Base-by-base conservation (phyloP, 1,284 basidiomycete species). In the Termitomyces sp. region DNA sequence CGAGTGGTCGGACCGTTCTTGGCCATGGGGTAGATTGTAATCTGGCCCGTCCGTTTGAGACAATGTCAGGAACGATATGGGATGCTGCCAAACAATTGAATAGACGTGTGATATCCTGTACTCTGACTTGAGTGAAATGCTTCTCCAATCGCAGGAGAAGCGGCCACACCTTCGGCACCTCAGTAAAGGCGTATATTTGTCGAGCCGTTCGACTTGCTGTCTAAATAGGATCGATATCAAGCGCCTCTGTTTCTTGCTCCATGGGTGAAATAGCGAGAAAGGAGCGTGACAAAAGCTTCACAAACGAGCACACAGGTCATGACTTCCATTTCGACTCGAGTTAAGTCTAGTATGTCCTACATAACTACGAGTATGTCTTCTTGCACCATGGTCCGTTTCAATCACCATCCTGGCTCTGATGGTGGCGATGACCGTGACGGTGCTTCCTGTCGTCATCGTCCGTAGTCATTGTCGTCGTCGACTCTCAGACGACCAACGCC, bases 1-100 rank as follows among this genome's bases (percentile, higher is more conserved):
- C n/a, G n/a, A n/a, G n/a, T n/a, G n/a, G n/a, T 91, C 89, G 9
- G 87, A 88, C 40, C 89, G 77, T 67, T 91, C 89, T 58, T 86
- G 88, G 33, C 87, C 88, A 63, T 88, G 84, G 1, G 89, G 88
- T 7, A 89, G 74, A 48, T 73, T 74, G 52, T 86, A 83, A 12
- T 80, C 80, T 2, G 80, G 76, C 1, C 69, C 76, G 64, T 90
- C 88, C 1, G 86, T 88, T 68, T 90, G 87, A 3, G 88, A 88
- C 5, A 91, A 72, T 0, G 88, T 86, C 50, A 92, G 76, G 40
- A 91, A 75, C 10, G 86, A 84, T 52, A 90, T 83, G 9, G 86
- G 86, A 86, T 3, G 86, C 86, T 6, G 88, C 89, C 13, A 90
- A 72, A 12, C 81, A 78, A 43, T n/a, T n/a, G n/a, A 91, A 77